phyloP scores from a whole-genome alignment of 352 stramenopile genomes.

The Paralagenidium karlingii region DNA sequence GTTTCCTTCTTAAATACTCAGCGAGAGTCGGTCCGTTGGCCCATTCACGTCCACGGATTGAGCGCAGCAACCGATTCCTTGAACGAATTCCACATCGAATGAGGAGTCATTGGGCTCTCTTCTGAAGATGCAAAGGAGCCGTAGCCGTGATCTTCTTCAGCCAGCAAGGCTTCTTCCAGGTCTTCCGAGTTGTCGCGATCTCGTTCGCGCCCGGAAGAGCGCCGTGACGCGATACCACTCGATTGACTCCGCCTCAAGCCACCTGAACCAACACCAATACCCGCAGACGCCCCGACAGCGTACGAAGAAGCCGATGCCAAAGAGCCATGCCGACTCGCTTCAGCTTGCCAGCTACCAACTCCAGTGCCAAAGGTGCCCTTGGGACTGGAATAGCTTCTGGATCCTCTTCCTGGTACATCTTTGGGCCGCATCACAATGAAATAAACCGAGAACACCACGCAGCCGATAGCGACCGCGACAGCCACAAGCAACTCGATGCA shows the following conservation, averaged over 20 bases:
- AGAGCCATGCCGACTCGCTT: not conserved
- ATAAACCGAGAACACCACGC: conserved; percentile 79
- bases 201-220: conserved; percentile 3
- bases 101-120: conserved; percentile 4
- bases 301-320: not conserved
- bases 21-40: too few species aligned
- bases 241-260: too few species aligned
- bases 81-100: conserved; percentile 25
- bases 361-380: not conserved
- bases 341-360: too few species aligned
- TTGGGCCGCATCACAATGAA: conserved; percentile 77
- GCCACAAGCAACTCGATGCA: conserved; percentile 74
- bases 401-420: conserved; percentile 9
- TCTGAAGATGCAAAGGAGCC: too few species aligned
- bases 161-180: conserved; percentile 51
- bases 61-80: conserved; percentile 50
- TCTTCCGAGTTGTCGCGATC: conserved; percentile 17
- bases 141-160: conserved; percentile 41
- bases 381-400: not conserved
- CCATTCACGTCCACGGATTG: conserved; percentile 73
- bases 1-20: too few species aligned
- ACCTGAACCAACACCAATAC: not conserved
- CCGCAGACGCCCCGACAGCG: not conserved
- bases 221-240: too few species aligned
- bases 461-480: conserved; percentile 66